Evolutionary conservation across 108 stramenopile species (phyloP).

Genomic region (Skeletonema tropicum): DNA sequence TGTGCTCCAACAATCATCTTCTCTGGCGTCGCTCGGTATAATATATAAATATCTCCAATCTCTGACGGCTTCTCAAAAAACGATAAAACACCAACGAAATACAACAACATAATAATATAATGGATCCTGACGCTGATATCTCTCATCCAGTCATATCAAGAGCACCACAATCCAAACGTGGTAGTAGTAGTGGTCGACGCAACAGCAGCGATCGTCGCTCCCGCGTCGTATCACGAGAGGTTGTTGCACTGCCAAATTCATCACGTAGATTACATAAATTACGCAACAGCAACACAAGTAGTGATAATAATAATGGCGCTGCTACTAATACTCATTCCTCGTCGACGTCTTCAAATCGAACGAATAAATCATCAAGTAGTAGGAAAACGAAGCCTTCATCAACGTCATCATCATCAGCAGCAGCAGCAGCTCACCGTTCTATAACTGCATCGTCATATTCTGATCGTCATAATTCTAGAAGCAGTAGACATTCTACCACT

Average conservation of each 20-base stretch:
- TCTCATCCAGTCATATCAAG: neutral
- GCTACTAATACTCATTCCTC: neutral
- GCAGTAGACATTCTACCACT: neutral
- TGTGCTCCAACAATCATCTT: too few species aligned
- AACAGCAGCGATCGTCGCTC: too few species aligned
- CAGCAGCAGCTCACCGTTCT: neutral
- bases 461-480: neutral
- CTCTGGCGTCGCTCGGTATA: too few species aligned
- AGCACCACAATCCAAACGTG: neutral
- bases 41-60: neutral
- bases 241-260: neutral
- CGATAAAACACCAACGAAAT: neutral
- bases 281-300: neutral
- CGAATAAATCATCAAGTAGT: neutral
- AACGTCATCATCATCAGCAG: neutral
- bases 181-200: too few species aligned
- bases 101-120: too few species aligned
- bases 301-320: too few species aligned
- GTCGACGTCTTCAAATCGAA: neutral
- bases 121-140: neutral
- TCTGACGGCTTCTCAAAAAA: neutral
- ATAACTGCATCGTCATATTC: neutral
- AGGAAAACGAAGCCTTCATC: neutral
- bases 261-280: neutral
- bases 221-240: neutral